Evolutionary conservation across 2,329 filamentous ascomycete species (phyloP).

Genomic region (Sclerotinia nivalis): DNA sequence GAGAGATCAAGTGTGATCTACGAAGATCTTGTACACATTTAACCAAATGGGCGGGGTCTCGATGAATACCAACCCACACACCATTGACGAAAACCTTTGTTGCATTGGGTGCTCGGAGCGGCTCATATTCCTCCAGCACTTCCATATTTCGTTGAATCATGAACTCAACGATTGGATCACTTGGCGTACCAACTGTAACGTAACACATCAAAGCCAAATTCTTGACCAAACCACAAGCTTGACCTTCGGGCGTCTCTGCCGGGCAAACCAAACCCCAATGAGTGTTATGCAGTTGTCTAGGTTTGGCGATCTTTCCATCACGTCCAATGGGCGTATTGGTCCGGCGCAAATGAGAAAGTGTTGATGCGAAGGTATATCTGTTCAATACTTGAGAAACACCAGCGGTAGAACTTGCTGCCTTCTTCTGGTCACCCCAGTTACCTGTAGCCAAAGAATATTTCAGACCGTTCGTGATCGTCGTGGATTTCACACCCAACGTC

Average conservation of each 20-base stretch:
- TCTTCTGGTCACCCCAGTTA: constrained; percentile 99
- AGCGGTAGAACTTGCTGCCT: constrained; percentile 89
- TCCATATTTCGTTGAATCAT: constrained; percentile 97
- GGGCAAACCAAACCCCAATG: constrained; percentile 98
- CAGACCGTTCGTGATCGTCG: constrained; percentile 87
- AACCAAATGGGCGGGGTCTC: constrained; percentile 83
- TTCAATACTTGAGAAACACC: constrained; percentile 98
- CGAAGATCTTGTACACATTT: constrained; percentile 75
- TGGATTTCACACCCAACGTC: constrained; percentile 85
- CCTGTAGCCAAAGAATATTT: constrained; percentile 97
- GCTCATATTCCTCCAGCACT: constrained; percentile 91
- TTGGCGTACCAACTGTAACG: constrained; percentile 90
- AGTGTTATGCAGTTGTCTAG: constrained; percentile 95
- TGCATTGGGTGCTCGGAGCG: constrained; percentile 79
- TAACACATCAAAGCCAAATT: constrained; percentile 98
- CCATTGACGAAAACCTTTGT: constrained; percentile 99
- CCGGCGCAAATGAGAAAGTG: constrained; percentile 90
- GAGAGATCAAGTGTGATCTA: constrained; percentile 78
- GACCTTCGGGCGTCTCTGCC: constrained; percentile 95
- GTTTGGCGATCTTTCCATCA: constrained; percentile 97
- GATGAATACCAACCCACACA: constrained; percentile 94
- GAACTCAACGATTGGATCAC: constrained; percentile 88
- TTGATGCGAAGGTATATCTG: constrained; percentile 95
- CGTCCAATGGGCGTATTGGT: constrained; percentile 97
- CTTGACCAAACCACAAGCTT: constrained; percentile 97